Evolutionary conservation across 2,329 filamentous ascomycete species (phyloP).

Genomic region (Coniosporium tulheliwenetii): DNA sequence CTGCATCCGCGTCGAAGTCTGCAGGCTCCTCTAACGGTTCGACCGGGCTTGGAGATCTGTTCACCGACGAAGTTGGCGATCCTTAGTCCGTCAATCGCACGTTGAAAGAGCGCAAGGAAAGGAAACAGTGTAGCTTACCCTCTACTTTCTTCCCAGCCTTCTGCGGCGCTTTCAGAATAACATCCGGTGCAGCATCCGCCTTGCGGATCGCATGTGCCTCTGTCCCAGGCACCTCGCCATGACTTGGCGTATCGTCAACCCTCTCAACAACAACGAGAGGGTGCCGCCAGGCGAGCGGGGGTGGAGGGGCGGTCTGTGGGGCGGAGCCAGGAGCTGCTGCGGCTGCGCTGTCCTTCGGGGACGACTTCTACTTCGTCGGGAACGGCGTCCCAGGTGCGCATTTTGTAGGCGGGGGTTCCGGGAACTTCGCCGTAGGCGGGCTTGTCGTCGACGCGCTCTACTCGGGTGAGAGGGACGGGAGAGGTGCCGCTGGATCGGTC

Average conservation of each 20-base stretch:
- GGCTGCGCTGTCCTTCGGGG: conserved; percentile 24
- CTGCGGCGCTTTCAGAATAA: conserved; percentile 33
- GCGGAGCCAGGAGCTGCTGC: conserved; percentile 25
- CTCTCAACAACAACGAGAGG: conserved; percentile 45
- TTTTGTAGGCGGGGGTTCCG: conserved; percentile 44
- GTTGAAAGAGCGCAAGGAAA: conserved; percentile 23
- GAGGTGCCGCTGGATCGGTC: conserved; percentile 28
- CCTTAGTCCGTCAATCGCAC: conserved; percentile 45
- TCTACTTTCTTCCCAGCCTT: conserved; percentile 27
- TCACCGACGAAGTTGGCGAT: conserved; percentile 34
- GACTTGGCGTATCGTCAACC: conserved; percentile 39
- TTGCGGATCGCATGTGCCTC: conserved; percentile 38
- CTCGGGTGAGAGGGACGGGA: conserved; percentile 44
- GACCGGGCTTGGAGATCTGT: conserved; percentile 25
- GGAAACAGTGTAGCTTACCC: conserved; percentile 36
- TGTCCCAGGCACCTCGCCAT: conserved; percentile 48
- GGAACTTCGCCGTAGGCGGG: conserved; percentile 46
- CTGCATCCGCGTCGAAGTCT: conserved; percentile 4
- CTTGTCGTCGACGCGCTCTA: conserved; percentile 45
- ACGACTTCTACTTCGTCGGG: conserved; percentile 49
- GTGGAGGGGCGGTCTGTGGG: conserved; percentile 28
- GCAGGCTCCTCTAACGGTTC: conserved; percentile 14
- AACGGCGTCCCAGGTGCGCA: conserved; percentile 41
- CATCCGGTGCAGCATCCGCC: conserved; percentile 44
- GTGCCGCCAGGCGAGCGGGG: conserved; percentile 34